phyloP scores from a whole-genome alignment of 2,329 filamentous ascomycete genomes.

The Talaromyces sp. region DNA sequence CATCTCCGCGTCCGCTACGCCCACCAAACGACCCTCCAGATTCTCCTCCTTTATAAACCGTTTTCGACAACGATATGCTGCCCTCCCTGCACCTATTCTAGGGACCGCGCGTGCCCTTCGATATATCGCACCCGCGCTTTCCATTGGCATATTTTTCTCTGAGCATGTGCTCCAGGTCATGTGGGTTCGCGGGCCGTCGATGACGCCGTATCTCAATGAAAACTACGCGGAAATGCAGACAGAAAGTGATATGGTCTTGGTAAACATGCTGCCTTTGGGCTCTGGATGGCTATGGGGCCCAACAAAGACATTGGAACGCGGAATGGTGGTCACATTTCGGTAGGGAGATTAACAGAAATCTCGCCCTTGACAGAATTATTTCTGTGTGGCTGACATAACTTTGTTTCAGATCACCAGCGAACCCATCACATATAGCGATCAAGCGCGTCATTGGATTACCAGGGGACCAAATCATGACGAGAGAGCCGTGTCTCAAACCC shows the following conservation, averaged over 20 bases:
- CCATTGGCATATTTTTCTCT: conserved; percentile 36
- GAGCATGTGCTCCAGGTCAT: conserved; percentile 39
- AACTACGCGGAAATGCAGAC: conserved; percentile 49
- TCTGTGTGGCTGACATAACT: background rate
- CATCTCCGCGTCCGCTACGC: conserved; percentile 3
- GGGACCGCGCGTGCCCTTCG: conserved; percentile 23
- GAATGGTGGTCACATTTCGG: conserved; percentile 68
- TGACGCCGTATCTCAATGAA: conserved; percentile 73
- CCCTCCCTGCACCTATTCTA: conserved; percentile 24
- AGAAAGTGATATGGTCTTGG: conserved; percentile 38
- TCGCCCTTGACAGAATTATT: background rate
- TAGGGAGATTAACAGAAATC: conserved; percentile 11
- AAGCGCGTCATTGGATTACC: conserved; percentile 80
- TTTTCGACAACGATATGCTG: conserved; percentile 24
- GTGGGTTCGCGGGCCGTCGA: conserved; percentile 53
- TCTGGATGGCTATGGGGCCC: conserved; percentile 44
- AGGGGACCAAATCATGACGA: conserved; percentile 70
- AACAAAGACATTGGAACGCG: conserved; percentile 57
- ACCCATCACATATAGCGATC: conserved; percentile 65
- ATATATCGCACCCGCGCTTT: conserved; percentile 28
- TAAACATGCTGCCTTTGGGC: conserved; percentile 35
- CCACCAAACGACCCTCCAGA: conserved; percentile 7
- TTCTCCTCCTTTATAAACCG: conserved; percentile 19
- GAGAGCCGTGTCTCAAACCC: conserved; percentile 53
- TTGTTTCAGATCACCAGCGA: conserved; percentile 59